Evolutionary conservation across 2,329 filamentous ascomycete genomes (phyloP).

Genomic region (Tricladium varicosporioides): DNA sequence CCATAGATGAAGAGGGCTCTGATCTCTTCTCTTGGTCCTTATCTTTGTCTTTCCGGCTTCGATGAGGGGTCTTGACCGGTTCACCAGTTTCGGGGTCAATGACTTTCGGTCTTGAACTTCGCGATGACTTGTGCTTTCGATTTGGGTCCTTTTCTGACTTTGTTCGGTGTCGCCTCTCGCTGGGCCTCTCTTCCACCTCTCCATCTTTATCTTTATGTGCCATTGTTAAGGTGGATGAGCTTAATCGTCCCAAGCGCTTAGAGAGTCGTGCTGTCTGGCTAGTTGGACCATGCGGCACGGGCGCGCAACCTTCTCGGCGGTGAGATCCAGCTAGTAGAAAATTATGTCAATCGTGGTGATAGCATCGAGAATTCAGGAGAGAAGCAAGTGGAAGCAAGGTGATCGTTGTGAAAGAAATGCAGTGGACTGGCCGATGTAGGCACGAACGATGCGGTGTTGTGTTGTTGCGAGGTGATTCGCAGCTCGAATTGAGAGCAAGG

Average conservation of each 20-base stretch:
- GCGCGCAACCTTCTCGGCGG: slow-evolving; percentile 5
- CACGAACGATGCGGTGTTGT: neutral
- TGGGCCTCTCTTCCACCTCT: slow-evolving; percentile 26
- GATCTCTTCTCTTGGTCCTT: slow-evolving; percentile 22
- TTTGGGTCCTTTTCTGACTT: slow-evolving; percentile 33
- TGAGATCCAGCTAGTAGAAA: neutral
- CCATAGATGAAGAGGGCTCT: slow-evolving; percentile 35
- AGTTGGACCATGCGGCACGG: slow-evolving; percentile 7
- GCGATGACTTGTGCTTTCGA: slow-evolving; percentile 33
- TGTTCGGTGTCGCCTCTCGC: slow-evolving; percentile 29
- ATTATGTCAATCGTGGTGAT: neutral
- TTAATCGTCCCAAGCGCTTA: slow-evolving; percentile 22
- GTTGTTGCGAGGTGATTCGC: neutral
- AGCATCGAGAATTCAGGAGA: neutral
- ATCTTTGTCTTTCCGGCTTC: slow-evolving; percentile 30
- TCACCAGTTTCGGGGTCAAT: slow-evolving; percentile 34
- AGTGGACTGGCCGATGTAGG: neutral
- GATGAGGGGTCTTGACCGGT: slow-evolving; percentile 28
- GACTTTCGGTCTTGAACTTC: slow-evolving; percentile 29
- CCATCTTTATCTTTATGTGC: slow-evolving; percentile 28
- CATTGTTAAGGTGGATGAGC: slow-evolving; percentile 21
- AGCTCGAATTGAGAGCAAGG: neutral
- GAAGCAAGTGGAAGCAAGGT: neutral
- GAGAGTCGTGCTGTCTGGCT: slow-evolving; percentile 5
- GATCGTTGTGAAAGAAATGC: neutral